A percentile compares a stretch with the other conserved stretches of the same genome.
These are phyloP conservation scores for Calendula officinalis DNA, from an alignment of 129 eudicot species.

Conservation along the genomic window DNA sequence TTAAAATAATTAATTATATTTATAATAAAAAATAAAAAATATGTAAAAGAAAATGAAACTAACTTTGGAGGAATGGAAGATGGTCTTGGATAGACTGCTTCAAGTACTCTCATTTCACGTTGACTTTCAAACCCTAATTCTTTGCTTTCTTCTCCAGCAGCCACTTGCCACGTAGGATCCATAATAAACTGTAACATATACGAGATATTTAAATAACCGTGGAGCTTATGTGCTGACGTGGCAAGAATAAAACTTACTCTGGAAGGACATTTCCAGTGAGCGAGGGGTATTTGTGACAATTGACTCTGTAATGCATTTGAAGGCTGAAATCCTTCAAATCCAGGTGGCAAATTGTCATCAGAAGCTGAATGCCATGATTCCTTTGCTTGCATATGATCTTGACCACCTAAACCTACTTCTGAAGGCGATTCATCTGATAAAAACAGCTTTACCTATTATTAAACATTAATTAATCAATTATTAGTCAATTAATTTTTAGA, in stretches of 20 bases:
- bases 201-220: too few relatives aligned
- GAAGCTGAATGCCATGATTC: conserved; percentile 36
- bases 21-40: background rate
- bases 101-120: conserved; percentile 68
- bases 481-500: conserved; percentile 31
- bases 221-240: too few relatives aligned
- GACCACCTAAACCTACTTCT: conserved; percentile 60
- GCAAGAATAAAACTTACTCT: conserved; percentile 43
- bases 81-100: conserved; percentile 86
- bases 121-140: background rate
- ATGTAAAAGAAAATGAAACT: background rate
- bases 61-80: conserved; percentile 83
- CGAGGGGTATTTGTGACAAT: conserved; percentile 57
- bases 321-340: conserved; percentile 73
- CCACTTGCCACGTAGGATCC: background rate
- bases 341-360: conserved; percentile 79
- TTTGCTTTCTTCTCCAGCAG: background rate
- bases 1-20: too few relatives aligned
- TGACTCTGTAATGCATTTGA: conserved; percentile 41
- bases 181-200: conserved; percentile 24
- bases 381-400: conserved; percentile 86
- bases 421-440: conserved; percentile 85
- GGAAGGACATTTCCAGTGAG: conserved; percentile 77
- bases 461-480: background rate
- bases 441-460: conserved; percentile 70